These are phyloP conservation scores for Trypanosoma rangeli DNA, from an alignment of 208 protist species.

Conservation along the genomic window DNA sequence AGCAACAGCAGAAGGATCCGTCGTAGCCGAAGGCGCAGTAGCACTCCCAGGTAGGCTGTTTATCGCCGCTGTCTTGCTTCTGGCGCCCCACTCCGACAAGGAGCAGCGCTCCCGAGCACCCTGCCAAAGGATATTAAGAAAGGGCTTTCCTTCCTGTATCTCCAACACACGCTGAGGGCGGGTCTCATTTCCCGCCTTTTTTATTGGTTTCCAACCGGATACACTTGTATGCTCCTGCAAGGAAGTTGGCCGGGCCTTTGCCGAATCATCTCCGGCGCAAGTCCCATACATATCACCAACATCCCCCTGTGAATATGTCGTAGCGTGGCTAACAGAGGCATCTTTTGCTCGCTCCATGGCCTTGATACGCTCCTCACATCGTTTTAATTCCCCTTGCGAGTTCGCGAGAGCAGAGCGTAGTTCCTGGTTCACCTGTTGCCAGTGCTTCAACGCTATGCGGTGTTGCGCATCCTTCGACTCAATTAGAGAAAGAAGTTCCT, in stretches of 20 bases:
- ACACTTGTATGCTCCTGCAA: slow-evolving; percentile 35
- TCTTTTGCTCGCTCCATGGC: background rate
- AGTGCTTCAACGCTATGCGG: slow-evolving; percentile 47
- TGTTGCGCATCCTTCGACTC: slow-evolving; percentile 43
- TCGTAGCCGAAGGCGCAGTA: slow-evolving; percentile 20
- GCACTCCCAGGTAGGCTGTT: slow-evolving; percentile 24
- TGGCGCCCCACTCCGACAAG: slow-evolving; percentile 33
- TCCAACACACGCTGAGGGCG: slow-evolving; percentile 43
- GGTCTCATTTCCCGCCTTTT: slow-evolving; percentile 64
- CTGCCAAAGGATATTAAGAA: slow-evolving; percentile 39
- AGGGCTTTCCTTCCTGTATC: slow-evolving; percentile 67
- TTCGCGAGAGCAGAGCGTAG: slow-evolving; percentile 53
- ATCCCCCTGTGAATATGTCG: no score
- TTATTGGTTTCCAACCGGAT: slow-evolving; percentile 47
- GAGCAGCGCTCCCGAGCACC: slow-evolving; percentile 41
- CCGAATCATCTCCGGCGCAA: background rate
- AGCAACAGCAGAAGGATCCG: slow-evolving; percentile 4
- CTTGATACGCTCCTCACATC: slow-evolving; percentile 18
- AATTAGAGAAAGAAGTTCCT: slow-evolving; percentile 14
- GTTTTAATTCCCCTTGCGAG: slow-evolving; percentile 52
- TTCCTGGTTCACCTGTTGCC: slow-evolving; percentile 59
- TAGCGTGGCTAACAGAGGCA: background rate
- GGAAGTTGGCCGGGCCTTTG: slow-evolving; percentile 36
- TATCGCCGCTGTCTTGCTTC: slow-evolving; percentile 36
- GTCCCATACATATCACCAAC: background rate